Conservation (phyloP, 169 alveolate species). For the Plasmodium blacklocki region DNA sequence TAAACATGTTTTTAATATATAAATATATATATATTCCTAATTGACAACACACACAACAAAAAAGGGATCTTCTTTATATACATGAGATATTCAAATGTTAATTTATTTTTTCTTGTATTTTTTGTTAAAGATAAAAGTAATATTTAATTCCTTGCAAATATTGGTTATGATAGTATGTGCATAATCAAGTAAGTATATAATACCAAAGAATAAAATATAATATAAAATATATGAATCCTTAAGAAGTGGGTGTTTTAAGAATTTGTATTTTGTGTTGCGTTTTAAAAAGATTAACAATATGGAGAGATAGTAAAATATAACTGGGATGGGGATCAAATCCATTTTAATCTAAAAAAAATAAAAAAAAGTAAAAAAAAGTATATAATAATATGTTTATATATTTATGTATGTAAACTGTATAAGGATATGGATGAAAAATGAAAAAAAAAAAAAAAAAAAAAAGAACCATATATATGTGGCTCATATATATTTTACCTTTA, state of each 20-base stretch:
- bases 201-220: slow-evolving; percentile 30
- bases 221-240: slow-evolving; percentile 32
- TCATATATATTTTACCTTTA: slow-evolving; percentile 36
- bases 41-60: no score
- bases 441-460: background rate
- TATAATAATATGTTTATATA: background rate
- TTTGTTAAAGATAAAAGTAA: slow-evolving; percentile 41
- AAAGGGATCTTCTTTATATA: no score
- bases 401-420: background rate
- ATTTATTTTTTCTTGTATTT: slow-evolving; percentile 17
- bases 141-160: slow-evolving; percentile 59
- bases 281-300: slow-evolving; percentile 24
- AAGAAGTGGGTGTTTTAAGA: slow-evolving; percentile 27
- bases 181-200: slow-evolving; percentile 53
- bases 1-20: background rate
- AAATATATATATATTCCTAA: no score
- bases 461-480: background rate
- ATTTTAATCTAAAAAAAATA: slow-evolving; percentile 43
- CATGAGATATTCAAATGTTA: no score
- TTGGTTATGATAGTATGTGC: slow-evolving; percentile 42
- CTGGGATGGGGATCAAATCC: slow-evolving; percentile 40
- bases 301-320: slow-evolving; percentile 33
- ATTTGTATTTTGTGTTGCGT: slow-evolving; percentile 14
- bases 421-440: background rate
- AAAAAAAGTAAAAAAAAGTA: background rate